Evolutionary conservation across 208 protist species (phyloP), one percentile per base, ranked within the genome.

Genomic region (Leishmania gerbilli): DNA sequence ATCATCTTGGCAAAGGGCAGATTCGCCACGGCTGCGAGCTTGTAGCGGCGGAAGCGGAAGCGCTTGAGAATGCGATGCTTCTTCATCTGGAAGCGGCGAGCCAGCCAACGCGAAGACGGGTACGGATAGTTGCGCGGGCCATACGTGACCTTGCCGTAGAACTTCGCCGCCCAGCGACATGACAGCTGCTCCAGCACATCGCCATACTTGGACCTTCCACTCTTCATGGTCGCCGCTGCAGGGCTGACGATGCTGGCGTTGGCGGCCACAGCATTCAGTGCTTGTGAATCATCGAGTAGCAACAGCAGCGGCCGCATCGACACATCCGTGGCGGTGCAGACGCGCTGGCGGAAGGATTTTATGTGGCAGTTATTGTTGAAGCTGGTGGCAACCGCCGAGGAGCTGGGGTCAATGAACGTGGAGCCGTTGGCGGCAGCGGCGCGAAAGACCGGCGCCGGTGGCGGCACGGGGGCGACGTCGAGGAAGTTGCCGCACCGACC

Each of bases 1-100:
- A 97, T 95, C 95, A 96, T 97, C 83, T 95, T 94, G 5, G 95
- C 91, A 83, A 97, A 97, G 8, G 95, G 95, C 79, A 97, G 71
- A 79, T 97, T 97, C 6, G 95, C 95, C 40, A 97, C 91, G 49
- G 95, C 95, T 15, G 95, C 95, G 3, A 97, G 84, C 84, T 97
- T 97, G 88, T 97, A 97, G 40, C 95, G 92, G 31, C 95, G 91
- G 71, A 96, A 96, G 84, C 95, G 95, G 72, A 96, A 96, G 47
- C 95, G 90, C 86, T 97, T 97, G 34, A 96, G 71, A 56, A 95
- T 96, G 62, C 88, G 87, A 79, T 97, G 95, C 88, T 97, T 97
- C 85, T 97, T 97, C 93, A 97, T 97, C 65, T 91, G 85, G 82
- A 96, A 97, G 51, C 95, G 95, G 8, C 95, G 93, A 7, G 93